Base-by-base conservation (phyloP, 768 basidiomycete genomes). In the Lactarius hengduanensis region DNA sequence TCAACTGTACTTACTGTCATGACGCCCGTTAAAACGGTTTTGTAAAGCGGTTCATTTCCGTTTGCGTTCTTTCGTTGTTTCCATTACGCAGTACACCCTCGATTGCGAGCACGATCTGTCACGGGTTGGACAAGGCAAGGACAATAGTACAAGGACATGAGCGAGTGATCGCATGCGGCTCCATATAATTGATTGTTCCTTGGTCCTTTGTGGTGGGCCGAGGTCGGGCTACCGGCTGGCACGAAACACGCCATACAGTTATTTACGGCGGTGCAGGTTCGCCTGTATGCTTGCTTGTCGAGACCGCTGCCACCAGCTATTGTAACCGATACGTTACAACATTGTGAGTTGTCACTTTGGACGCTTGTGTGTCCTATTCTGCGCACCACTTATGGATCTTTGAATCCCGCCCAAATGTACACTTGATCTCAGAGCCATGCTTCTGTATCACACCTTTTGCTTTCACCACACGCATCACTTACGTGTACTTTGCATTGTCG, bases 201-300 rank as follows among this genome's bases (percentile, higher is more conserved):
- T 50, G 9, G 45, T 50, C 22, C 22, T 47, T 47, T 3, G 45
- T n/a, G 18, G n/a, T 47, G 45, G 22, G 47, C 47, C 22, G 50
- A 53, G 13, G 50, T 53, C 80, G 81, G 74, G 84, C 88, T 86
- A 79, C 84, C 13, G 10, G 15, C 10, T 16, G 2, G 30, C 15
- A 56, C 30, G 32, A 56, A 56, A 34, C 30, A 18, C 62, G 82
- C 87, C 13, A 89, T 81, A 68, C 76, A 80, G 65, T 70, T 90
- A 61, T 89, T 91, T 71, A 78, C 82, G 72, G 83, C 87, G 47
- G 91, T 92, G 89, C 89, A 90, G 84, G 86, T 86, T 40, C 64
- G 76, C 4, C 26, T 13, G 1, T 20, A 9, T 47, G 47, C 22
- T 18, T 47, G 47, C 22, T 18, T 11, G 28, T 40, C 32, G n/a